Evolutionary conservation across 345 rosid genomes (phyloP), one percentile per base, ranked within the genome.

Genomic region (Citrus australasica): DNA sequence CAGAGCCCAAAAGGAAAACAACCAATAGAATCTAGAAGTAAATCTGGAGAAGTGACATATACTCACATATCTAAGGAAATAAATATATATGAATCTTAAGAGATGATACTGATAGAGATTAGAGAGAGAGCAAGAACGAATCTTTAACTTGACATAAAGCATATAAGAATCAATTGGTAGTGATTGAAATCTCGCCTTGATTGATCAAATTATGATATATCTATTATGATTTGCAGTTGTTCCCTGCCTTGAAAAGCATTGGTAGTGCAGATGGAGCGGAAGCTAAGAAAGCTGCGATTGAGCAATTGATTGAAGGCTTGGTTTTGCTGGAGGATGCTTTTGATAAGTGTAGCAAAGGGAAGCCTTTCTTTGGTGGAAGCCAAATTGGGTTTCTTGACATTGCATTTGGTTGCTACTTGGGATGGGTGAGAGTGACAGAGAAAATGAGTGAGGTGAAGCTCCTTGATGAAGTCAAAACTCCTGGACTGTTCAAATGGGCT

Each of bases 281-380:
- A 24, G 84, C 82, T 1, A 86, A 56, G 81, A 83, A 70, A 37
- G 87, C 86, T 13, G 73, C 78, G 6, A 33, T 84, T 16, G 74
- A 76, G 33, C 79, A 84, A 77, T 53, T 86, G 9, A 76, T 10
- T 0, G 89, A 86, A 82, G 91, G 90, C 10, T 4, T 94, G 27
- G 58, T 10, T 32, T 69, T 73, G 63, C 69, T 94, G 46, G 92
- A 92, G 80, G 92, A 85, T 4, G 93, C 87, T 0, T 91, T 79
- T 73, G 37, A 25, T 27, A 80, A 84, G 61, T 63, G 83, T 59
- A 86, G 95, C 89, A 84, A 92, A 77, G 98, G 95, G 25, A 87
- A 85, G 69, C 59, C 84, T 0, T 94, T 89, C 86, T 94, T 94
- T 40, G 91, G 97, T 1, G 98, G 94, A 65, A 89, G 87, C 71